These are phyloP conservation scores for Scedosporium minutisporum DNA, from an alignment of 2,329 filamentous ascomycete species.

Conservation along the genomic window DNA sequence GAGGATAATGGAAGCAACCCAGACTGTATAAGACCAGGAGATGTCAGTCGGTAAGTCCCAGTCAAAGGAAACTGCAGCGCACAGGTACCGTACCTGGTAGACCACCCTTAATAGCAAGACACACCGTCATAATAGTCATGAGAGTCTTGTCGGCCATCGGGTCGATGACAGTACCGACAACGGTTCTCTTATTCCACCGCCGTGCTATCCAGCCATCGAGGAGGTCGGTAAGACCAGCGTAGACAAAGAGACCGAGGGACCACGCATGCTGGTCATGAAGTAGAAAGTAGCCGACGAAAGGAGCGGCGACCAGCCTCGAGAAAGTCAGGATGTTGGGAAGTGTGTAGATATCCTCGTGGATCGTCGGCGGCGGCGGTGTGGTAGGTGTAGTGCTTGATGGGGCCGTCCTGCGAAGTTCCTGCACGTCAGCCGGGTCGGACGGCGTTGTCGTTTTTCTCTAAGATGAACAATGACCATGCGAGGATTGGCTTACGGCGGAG, in stretches of 20 bases:
- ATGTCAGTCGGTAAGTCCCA: background rate
- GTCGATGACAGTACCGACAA: slow-evolving; percentile 89
- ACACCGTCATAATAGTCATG: slow-evolving; percentile 87
- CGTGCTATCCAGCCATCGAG: slow-evolving; percentile 92
- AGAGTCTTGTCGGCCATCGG: slow-evolving; percentile 95
- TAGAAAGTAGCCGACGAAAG: slow-evolving; percentile 79
- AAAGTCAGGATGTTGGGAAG: slow-evolving; percentile 90
- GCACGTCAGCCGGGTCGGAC: background rate
- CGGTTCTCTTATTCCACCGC: slow-evolving; percentile 77
- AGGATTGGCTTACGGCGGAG: background rate
- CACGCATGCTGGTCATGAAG: slow-evolving; percentile 70
- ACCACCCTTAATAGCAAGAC: slow-evolving; percentile 70
- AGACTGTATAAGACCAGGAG: slow-evolving; percentile 41
- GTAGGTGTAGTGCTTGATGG: background rate
- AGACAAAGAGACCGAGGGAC: slow-evolving; percentile 79
- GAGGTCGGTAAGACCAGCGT: slow-evolving; percentile 84
- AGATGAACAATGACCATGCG: background rate
- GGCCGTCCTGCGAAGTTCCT: background rate
- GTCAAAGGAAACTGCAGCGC: background rate
- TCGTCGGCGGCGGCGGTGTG: background rate
- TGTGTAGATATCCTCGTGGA: slow-evolving; percentile 90
- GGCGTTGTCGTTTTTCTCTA: background rate
- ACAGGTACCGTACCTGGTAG: slow-evolving; percentile 56
- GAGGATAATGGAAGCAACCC: slow-evolving; percentile 82
- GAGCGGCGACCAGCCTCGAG: slow-evolving; percentile 72